Evolutionary conservation across 2,329 filamentous ascomycete species (phyloP), one percentile per base, ranked within the genome.

Genomic region (Metarhizium guizhouense): DNA sequence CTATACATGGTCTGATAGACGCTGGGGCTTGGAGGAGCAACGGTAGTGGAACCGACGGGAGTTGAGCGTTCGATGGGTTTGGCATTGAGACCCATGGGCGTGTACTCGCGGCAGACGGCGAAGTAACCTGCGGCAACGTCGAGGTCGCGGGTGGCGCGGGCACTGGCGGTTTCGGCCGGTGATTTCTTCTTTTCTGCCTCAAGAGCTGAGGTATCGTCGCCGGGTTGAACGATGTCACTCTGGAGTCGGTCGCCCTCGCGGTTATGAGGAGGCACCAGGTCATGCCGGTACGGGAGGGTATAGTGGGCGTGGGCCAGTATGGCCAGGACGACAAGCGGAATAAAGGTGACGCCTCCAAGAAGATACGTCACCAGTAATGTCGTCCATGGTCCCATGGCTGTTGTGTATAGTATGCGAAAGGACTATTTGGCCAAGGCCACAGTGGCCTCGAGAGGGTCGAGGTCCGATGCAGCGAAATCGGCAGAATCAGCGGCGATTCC

Each of bases 1-100:
- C 91, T 80, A 73, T 99, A 99, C 90, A 99, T 96, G 69, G 88
- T 88, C 79, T 97, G 94, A 71, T 97, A 97, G 42, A 99, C 93
- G 69, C 93, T 96, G 56, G 88, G 91, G 66, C 90, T 95, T 56
- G 91, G 87, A 47, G 87, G 78, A 38, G 86, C 83, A 48, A 94
- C 84, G 16, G 88, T 86, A 53, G 81, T 72, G 56, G 87, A 85
- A 18, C 90, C 90, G 13, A 89, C 82, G 6, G 91, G 90, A 0
- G 89, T 93, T 36, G 85, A 83, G 58, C 90, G 83, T 73, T 96
- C 92, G 57, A 93, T 91, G 6, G 92, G 91, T 72, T 93, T 95
- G 58, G 90, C 90, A 75, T 95, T 95, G 70, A 95, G 86, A 47
- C 91, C 92, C 67, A 91, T 90, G 47, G 92, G 90, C 1, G 90